phyloP scores from a whole-genome alignment of 345 rosid genomes.

The Gossypium thurberi region DNA sequence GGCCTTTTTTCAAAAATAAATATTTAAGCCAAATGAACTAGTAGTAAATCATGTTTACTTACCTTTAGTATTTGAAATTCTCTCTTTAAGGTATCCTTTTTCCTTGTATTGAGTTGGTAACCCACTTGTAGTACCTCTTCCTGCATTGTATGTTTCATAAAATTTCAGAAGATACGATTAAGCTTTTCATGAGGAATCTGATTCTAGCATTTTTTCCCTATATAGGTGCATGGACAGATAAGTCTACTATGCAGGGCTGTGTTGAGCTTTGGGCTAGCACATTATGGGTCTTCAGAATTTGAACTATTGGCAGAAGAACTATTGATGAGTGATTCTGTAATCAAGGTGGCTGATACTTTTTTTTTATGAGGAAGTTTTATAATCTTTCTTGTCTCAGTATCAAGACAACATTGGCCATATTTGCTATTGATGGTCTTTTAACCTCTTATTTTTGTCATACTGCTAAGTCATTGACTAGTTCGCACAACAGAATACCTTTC shows the following conservation, averaged over 20 bases:
- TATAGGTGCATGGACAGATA: slow-evolving; percentile 95
- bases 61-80: not conserved
- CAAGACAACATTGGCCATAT: not conserved
- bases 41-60: not conserved
- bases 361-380: slow-evolving; percentile 4
- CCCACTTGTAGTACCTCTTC: not conserved
- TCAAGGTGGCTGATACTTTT: slow-evolving; percentile 6
- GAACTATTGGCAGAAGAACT: slow-evolving; percentile 92
- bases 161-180: not conserved
- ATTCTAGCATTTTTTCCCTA: slow-evolving; percentile 17
- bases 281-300: slow-evolving; percentile 87
- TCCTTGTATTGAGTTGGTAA: not conserved
- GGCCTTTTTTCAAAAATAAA: not conserved
- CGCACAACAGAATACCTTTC: not conserved
- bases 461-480: not conserved
- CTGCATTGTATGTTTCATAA: not conserved
- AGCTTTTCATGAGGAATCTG: slow-evolving; percentile 8
- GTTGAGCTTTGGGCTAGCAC: slow-evolving; percentile 90
- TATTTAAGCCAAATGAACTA: not conserved
- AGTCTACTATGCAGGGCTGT: slow-evolving; percentile 67
- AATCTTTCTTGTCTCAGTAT: not conserved
- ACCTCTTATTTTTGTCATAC: not conserved
- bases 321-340: not conserved
- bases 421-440: not conserved
- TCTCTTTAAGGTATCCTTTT: not conserved